Evolutionary conservation across 176 grass and related monocot species (phyloP).

Genomic region (Aegilops tauschii): DNA sequence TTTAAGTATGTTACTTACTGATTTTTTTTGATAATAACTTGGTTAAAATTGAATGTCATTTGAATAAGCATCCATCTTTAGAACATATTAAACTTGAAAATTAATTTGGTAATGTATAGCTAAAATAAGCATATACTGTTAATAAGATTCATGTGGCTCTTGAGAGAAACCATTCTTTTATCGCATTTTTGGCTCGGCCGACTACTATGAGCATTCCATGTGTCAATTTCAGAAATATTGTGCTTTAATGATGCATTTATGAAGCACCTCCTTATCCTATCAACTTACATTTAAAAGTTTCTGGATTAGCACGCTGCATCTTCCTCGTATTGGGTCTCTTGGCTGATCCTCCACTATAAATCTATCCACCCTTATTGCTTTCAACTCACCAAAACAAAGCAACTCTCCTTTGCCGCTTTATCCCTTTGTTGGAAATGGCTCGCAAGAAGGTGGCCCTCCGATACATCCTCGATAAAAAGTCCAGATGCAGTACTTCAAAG

Average conservation of each 20-base stretch:
- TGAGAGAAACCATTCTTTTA: not conserved
- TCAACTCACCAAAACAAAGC: not conserved
- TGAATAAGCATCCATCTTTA: not conserved
- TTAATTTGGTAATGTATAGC: not conserved
- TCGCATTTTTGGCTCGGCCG: not conserved
- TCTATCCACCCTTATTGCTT: not conserved
- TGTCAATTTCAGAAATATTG: no score
- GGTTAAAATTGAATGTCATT: not conserved
- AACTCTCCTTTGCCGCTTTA: not conserved
- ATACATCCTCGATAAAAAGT: constrained; percentile 24
- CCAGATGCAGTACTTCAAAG: not conserved
- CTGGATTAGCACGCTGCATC: not conserved
- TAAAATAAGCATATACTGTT: not conserved
- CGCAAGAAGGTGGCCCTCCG: constrained; percentile 31
- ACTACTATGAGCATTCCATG: not conserved
- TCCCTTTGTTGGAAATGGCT: constrained; percentile 11
- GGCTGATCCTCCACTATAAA: not conserved
- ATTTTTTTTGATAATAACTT: not conserved
- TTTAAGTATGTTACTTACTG: not conserved
- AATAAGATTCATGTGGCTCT: not conserved
- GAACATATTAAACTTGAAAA: not conserved
- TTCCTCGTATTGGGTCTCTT: not conserved
- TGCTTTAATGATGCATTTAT: not conserved
- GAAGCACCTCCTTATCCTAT: not conserved
- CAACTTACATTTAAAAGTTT: not conserved